phyloP scores from a whole-genome alignment of 345 rosid genomes.

The Lenwebbia sp. region DNA sequence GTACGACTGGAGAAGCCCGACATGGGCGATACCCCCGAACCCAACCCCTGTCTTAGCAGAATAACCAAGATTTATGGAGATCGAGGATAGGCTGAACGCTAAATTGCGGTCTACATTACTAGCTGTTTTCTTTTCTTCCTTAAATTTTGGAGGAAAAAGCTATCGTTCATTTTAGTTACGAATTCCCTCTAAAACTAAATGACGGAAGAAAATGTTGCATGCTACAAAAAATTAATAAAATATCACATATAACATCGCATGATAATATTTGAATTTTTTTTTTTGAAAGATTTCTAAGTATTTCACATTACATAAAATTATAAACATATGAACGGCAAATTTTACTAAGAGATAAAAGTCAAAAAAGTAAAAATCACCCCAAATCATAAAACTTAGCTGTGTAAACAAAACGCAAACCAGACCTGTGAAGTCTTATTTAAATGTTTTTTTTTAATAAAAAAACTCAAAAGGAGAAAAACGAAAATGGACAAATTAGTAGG shows the following conservation, averaged over 20 bases:
- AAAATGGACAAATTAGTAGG: neutral
- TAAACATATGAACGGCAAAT: neutral
- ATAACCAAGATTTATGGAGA: neutral
- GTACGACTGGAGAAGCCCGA: rapidly evolving
- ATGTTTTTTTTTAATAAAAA: too few species aligned
- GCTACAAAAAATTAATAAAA: neutral
- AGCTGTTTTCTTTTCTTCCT: neutral
- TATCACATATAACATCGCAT: neutral
- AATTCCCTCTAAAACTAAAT: neutral
- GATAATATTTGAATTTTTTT: too few species aligned
- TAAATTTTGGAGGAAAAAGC: neutral
- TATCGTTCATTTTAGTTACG: neutral
- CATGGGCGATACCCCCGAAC: neutral
- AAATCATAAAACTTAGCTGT: neutral
- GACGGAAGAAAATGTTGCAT: neutral
- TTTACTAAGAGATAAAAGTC: neutral
- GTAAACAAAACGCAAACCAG: neutral
- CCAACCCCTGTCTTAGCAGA: neutral
- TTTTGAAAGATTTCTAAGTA: neutral
- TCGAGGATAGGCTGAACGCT: neutral
- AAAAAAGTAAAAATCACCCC: neutral
- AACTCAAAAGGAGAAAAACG: neutral
- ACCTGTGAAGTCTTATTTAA: neutral
- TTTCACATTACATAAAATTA: neutral
- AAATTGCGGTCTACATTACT: neutral